A percentile compares a stretch with the other conserved stretches of the same genome.
Conservation (phyloP, 202 grass and related monocot species). For the Zizania palustris region DNA sequence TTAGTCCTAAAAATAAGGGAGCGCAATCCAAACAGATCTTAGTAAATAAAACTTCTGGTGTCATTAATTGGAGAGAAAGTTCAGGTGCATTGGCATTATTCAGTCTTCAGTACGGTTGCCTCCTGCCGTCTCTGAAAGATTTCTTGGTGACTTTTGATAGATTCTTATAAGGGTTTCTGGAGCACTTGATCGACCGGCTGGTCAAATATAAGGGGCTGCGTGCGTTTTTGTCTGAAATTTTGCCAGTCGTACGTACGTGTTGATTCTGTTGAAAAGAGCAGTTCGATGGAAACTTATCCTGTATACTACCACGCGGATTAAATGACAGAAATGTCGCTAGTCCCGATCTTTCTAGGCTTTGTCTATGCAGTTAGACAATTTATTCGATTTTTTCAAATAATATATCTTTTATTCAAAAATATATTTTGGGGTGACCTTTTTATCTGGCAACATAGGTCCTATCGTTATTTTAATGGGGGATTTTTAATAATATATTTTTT, state of each 20-base stretch:
- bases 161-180: not conserved
- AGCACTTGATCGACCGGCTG: not conserved
- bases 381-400: too few relatives aligned
- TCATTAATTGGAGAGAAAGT: not conserved
- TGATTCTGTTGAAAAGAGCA: constrained; percentile 13
- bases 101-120: too few relatives aligned
- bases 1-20: too few relatives aligned
- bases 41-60: too few relatives aligned
- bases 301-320: not conserved
- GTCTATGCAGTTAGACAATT: not conserved
- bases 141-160: not conserved
- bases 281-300: not conserved
- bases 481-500: too few relatives aligned
- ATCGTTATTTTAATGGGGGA: too few relatives aligned
- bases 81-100: not conserved
- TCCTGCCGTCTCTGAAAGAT: not conserved
- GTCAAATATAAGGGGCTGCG: constrained; percentile 16
- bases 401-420: too few relatives aligned
- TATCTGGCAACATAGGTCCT: too few relatives aligned
- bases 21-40: too few relatives aligned
- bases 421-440: too few relatives aligned
- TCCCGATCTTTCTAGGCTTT: not conserved
- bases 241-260: not conserved
- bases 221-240: not conserved
- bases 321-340: not conserved